Percentiles rank a stretch among this genome's conserved stretches.
These are phyloP conservation scores for Russula abietina DNA, from an alignment of 768 basidiomycete genomes.

Conservation along the genomic window DNA sequence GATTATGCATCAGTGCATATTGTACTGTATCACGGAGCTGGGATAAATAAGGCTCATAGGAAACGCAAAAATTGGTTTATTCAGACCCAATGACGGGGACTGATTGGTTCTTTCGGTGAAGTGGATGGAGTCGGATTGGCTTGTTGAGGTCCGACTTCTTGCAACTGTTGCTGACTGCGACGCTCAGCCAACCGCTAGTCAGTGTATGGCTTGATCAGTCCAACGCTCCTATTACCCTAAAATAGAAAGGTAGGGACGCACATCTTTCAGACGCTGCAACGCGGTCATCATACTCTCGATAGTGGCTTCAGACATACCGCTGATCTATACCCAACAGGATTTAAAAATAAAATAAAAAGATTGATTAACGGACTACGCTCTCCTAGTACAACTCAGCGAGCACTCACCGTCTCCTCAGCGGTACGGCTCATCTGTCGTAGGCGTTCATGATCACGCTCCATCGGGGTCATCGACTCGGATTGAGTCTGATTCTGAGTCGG, in stretches of 20 bases:
- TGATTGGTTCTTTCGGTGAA: slow-evolving; percentile 27
- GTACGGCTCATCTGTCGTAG: slow-evolving; percentile 27
- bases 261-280: slow-evolving; percentile 54
- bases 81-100: slow-evolving; percentile 8
- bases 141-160: slow-evolving; percentile 37
- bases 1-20: slow-evolving; percentile 30
- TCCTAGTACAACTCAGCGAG: background rate
- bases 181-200: slow-evolving; percentile 33
- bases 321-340: slow-evolving; percentile 45
- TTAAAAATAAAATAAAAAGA: background rate
- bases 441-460: slow-evolving; percentile 11
- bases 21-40: background rate
- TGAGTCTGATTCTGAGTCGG: no score
- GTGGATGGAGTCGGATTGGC: background rate
- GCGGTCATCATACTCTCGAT: slow-evolving; percentile 54
- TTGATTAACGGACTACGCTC: no score
- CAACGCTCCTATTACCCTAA: background rate
- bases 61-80: background rate
- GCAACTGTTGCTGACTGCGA: slow-evolving; percentile 29
- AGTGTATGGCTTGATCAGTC: background rate
- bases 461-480: no score
- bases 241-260: slow-evolving; percentile 32
- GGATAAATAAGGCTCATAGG: background rate
- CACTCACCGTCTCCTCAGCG: slow-evolving; percentile 34
- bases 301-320: slow-evolving; percentile 60